A percentile compares a stretch with the other conserved stretches of the same genome.
Conservation (phyloP, 2,329 filamentous ascomycete species). For the Neurospora sp. region DNA sequence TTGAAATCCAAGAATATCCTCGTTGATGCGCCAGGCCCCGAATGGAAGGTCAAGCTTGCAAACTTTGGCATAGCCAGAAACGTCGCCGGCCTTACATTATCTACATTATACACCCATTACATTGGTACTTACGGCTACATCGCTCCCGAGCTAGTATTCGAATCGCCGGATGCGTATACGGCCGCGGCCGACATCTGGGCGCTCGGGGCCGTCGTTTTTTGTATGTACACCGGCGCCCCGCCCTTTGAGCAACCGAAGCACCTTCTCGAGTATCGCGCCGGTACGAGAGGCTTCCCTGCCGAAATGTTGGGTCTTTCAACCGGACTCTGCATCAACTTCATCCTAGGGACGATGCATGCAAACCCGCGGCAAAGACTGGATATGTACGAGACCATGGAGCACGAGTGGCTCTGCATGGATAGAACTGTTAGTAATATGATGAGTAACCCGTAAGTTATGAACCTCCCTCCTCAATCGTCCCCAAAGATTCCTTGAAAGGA, state of each 20-base stretch:
- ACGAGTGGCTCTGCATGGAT: not conserved
- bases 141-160: constrained; percentile 6
- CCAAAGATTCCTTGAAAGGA: not conserved
- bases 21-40: not conserved
- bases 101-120: not conserved
- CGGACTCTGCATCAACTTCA: not conserved
- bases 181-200: constrained; percentile 6
- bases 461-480: not conserved
- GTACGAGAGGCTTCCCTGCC: not conserved
- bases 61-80: constrained; percentile 5
- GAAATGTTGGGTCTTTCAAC: not conserved
- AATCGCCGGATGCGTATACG: not conserved
- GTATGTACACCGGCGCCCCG: not conserved
- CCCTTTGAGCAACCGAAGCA: not conserved
- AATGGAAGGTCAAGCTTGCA: constrained; percentile 6
- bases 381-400: not conserved
- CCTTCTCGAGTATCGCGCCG: not conserved
- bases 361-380: not conserved
- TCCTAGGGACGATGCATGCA: not conserved
- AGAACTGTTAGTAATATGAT: not conserved
- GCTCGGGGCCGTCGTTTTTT: constrained; percentile 3
- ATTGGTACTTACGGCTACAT: constrained; percentile 13
- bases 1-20: constrained; percentile 4
- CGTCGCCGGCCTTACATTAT: not conserved
- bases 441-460: not conserved